These are phyloP conservation scores for Candida saitoana DNA, from an alignment of 805 yeast genomes.

Conservation along the genomic window DNA sequence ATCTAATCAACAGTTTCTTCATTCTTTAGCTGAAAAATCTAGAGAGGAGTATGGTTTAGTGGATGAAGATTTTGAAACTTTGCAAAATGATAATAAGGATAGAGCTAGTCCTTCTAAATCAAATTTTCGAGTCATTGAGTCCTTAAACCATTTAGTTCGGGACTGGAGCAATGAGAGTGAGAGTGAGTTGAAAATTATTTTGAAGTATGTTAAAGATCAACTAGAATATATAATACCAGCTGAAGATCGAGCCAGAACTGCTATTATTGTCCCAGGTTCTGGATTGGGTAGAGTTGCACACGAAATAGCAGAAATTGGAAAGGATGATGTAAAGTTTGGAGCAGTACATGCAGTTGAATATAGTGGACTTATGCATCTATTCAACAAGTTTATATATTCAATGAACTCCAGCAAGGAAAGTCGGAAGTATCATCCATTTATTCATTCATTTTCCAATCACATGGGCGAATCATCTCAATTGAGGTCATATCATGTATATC, in stretches of 20 bases:
- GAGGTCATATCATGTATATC: conserved; percentile 33
- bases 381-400: conserved; percentile 55
- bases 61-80: conserved; percentile 25
- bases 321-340: conserved; percentile 19
- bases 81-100: conserved; percentile 7
- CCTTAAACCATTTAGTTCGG: conserved; percentile 68
- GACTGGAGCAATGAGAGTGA: conserved; percentile 58
- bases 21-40: conserved; percentile 40
- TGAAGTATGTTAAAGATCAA: conserved; percentile 46
- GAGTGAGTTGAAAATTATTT: conserved; percentile 40
- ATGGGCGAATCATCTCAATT: conserved; percentile 44
- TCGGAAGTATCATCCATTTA: conserved; percentile 39
- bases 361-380: conserved; percentile 68
- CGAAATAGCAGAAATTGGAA: conserved; percentile 41
- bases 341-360: conserved; percentile 70
- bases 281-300: conserved; percentile 78
- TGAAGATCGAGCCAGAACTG: conserved; percentile 32
- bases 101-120: not conserved
- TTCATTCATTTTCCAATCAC: conserved; percentile 70
- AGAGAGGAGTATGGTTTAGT: conserved; percentile 42
- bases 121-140: conserved; percentile 46
- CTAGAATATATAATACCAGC: conserved; percentile 29
- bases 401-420: not conserved
- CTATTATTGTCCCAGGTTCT: conserved; percentile 76
- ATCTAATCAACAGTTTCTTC: conserved; percentile 46